Percentiles rank a stretch among this genome's conserved stretches.
Evolutionary conservation across 2,329 filamentous ascomycete genomes (phyloP).

Genomic region (Raffaelea ambrosiae): DNA sequence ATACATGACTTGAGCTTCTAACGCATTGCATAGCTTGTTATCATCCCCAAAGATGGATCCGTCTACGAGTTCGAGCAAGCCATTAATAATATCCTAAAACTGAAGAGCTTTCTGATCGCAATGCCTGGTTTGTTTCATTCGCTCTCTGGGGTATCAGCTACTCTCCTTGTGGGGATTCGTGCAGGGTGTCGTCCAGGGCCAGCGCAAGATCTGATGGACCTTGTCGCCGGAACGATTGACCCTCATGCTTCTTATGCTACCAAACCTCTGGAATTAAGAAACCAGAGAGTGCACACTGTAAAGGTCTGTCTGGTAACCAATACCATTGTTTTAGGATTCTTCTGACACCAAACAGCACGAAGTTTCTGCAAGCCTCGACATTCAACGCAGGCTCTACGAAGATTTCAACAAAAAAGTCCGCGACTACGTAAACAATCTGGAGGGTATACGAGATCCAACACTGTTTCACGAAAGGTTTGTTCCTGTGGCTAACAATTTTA

Average conservation of each 20-base stretch:
- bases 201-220: constrained; percentile 48
- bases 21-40: constrained; percentile 52
- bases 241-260: constrained; percentile 71
- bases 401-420: constrained; percentile 68
- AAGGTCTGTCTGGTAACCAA: constrained; percentile 41
- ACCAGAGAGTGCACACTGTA: constrained; percentile 85
- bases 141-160: constrained; percentile 54
- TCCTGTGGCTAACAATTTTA: too few relatives aligned
- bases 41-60: constrained; percentile 57
- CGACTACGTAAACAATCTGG: constrained; percentile 48
- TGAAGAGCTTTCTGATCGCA: constrained; percentile 70
- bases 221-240: constrained; percentile 67
- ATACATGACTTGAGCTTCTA: background rate
- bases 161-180: constrained; percentile 59
- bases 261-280: constrained; percentile 74
- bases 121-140: constrained; percentile 61
- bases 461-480: too few relatives aligned
- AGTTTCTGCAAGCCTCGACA: constrained; percentile 13
- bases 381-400: constrained; percentile 67
- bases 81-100: constrained; percentile 76
- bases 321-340: background rate
- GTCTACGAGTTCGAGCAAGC: constrained; percentile 67
- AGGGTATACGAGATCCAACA: too few relatives aligned
- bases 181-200: constrained; percentile 59
- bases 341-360: constrained; percentile 3